A percentile compares a stretch with the other conserved stretches of the same genome.
These are phyloP conservation scores for Glycyrrhiza uralensis DNA, from an alignment of 306 rosid genomes.

Conservation along the genomic window DNA sequence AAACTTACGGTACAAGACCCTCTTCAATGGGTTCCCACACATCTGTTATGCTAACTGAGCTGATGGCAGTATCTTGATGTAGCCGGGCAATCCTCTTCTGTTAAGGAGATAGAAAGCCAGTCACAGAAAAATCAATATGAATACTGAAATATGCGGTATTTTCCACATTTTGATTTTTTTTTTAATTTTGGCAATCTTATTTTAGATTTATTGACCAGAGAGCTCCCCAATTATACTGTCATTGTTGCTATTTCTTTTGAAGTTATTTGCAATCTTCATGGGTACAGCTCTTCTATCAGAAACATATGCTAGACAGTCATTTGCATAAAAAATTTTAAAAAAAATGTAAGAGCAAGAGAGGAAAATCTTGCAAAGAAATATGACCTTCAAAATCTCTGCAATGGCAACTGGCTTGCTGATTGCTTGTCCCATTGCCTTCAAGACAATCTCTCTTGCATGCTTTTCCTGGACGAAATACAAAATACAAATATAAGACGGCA, in stretches of 20 bases:
- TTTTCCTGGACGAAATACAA: conserved; percentile 54
- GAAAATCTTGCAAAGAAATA: neutral
- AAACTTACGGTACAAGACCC: conserved; percentile 95
- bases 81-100: conserved; percentile 74
- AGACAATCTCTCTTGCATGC: conserved; percentile 64
- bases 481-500: neutral
- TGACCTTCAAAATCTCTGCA: conserved; percentile 81
- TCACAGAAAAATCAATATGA: conserved; percentile 7
- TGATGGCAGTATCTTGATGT: conserved; percentile 83
- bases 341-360: neutral
- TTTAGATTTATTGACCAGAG: neutral
- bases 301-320: neutral
- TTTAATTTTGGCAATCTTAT: neutral
- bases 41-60: conserved; percentile 95
- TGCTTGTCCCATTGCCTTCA: conserved; percentile 97
- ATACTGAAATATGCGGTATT: neutral
- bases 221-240: neutral
- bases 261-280: neutral
- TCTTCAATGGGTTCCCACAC: conserved; percentile 99
- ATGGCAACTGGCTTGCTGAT: conserved; percentile 89
- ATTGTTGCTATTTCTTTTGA: neutral
- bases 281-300: neutral
- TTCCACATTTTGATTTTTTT: neutral
- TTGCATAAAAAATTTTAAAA: neutral
- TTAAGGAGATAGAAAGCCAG: conserved; percentile 15